Percentiles rank a stretch among this genome's conserved stretches.
These are phyloP conservation scores for Lactuca sativa DNA, from an alignment of 129 eudicot species.

Conservation along the genomic window DNA sequence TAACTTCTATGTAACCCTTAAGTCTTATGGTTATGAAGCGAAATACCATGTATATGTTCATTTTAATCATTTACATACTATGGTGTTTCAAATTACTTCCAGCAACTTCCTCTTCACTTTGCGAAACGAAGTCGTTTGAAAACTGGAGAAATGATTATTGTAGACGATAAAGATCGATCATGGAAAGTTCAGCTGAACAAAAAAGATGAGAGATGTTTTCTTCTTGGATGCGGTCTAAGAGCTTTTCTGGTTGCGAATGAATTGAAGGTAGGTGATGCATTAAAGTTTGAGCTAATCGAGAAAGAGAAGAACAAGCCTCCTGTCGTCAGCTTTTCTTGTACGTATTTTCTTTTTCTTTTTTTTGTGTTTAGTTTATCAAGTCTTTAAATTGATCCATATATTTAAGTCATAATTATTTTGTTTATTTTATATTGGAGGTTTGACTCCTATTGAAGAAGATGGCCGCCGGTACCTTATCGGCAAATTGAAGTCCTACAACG, in stretches of 20 bases:
- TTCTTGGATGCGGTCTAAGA: slow-evolving; percentile 11
- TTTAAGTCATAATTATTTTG: too few relatives aligned
- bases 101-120: slow-evolving; percentile 22
- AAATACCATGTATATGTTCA: too few relatives aligned
- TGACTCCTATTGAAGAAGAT: too few relatives aligned
- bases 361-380: too few relatives aligned
- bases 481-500: too few relatives aligned
- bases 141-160: slow-evolving; percentile 15
- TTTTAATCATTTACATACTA: neutral
- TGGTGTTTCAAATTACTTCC: neutral
- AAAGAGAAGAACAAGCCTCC: slow-evolving; percentile 26
- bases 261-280: neutral
- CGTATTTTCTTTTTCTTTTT: neutral
- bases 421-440: too few relatives aligned
- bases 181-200: slow-evolving; percentile 9
- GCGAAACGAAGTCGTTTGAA: neutral
- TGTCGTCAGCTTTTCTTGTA: slow-evolving; percentile 16
- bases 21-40: too few relatives aligned
- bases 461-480: too few relatives aligned
- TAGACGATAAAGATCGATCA: slow-evolving; percentile 8
- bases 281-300: slow-evolving; percentile 23
- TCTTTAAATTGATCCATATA: too few relatives aligned
- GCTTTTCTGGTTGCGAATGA: slow-evolving; percentile 21
- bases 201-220: neutral
- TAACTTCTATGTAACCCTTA: neutral